These are phyloP conservation scores for Mycena olivaceomarginata DNA, from an alignment of 768 basidiomycete species.

Conservation along the genomic window DNA sequence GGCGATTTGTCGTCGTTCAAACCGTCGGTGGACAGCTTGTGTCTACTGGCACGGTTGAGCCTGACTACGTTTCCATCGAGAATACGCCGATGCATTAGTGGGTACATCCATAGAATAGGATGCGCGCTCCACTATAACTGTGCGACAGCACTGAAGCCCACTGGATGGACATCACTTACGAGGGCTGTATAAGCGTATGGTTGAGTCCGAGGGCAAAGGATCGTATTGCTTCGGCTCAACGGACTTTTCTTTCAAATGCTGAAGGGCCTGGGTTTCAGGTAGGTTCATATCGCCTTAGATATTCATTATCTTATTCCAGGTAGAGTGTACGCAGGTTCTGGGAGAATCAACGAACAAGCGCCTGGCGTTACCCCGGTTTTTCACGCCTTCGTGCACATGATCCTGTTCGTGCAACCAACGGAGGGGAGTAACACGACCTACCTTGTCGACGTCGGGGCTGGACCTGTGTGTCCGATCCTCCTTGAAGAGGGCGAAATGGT, in stretches of 20 bases:
- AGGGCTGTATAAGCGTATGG: slow-evolving; percentile 33
- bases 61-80: slow-evolving; percentile 40
- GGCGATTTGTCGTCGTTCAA: slow-evolving; percentile 16
- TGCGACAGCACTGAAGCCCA: slow-evolving; percentile 34
- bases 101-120: neutral
- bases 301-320: neutral
- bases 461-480: slow-evolving; percentile 44
- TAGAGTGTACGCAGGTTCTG: slow-evolving; percentile 44
- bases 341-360: slow-evolving; percentile 43
- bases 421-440: slow-evolving; percentile 45
- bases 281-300: neutral
- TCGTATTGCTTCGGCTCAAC: slow-evolving; percentile 43
- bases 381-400: slow-evolving; percentile 46
- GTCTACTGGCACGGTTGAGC: slow-evolving; percentile 28
- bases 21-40: slow-evolving; percentile 27
- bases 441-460: slow-evolving; percentile 44
- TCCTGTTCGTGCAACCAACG: slow-evolving; percentile 47
- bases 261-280: slow-evolving; percentile 38
- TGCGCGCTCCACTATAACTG: neutral
- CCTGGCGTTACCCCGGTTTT: slow-evolving; percentile 30
- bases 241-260: slow-evolving; percentile 41
- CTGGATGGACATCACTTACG: slow-evolving; percentile 38
- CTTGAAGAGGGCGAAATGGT: slow-evolving; percentile 40
- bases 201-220: slow-evolving; percentile 21
- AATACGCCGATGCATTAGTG: slow-evolving; percentile 45